Evolutionary conservation across 495 filamentous ascomycete genomes (phyloP), one percentile per base, ranked within the genome.

Genomic region (Alectoria sarmentosa): DNA sequence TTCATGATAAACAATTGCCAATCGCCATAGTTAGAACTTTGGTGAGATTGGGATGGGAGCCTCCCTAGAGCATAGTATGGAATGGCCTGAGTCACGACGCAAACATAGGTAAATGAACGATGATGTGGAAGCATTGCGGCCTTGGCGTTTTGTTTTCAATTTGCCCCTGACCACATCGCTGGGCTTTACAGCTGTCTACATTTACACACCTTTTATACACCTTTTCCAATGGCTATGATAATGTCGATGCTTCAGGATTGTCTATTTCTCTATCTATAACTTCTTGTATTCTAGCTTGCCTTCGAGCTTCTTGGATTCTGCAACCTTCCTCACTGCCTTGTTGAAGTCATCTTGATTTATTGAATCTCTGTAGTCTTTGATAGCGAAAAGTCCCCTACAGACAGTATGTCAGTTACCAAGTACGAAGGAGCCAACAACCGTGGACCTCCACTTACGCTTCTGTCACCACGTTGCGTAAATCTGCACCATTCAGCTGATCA

Each of bases 341-440:
- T 96, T 97, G 85, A 98, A 96, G 73, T 99, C 95, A 70, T 99
- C 95, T 74, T 98, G 95, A 77, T 88, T 97, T 76, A 99, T 88
- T 30, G 92, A 83, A 69, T 99, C 95, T 55, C 95, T 79, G 74
- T 97, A 92, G 71, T 95, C 95, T 78, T 96, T 96, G 81, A 99
- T 99, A 44, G 95, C 90, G 69, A 96, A 97, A 42, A 98, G 79
- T 67, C 95, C 95, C 65, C 91, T 96, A 65, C 65, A 72, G 69
- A 44, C 57, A 23, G 17, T 19, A 28, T n/a, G 19, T 61, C 36
- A 61, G 42, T 66, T 26, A 15, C 37, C 6, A n/a, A 44, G 11
- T 48, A 64, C 63, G 55, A n/a, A n/a, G n/a, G n/a, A 34, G 57
- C 41, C 30, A 4, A 61, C 28, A 37, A 63, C 37, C 10, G 54